Evolutionary conservation across 768 basidiomycete genomes (phyloP).

Genomic region (Cyathus striatus): DNA sequence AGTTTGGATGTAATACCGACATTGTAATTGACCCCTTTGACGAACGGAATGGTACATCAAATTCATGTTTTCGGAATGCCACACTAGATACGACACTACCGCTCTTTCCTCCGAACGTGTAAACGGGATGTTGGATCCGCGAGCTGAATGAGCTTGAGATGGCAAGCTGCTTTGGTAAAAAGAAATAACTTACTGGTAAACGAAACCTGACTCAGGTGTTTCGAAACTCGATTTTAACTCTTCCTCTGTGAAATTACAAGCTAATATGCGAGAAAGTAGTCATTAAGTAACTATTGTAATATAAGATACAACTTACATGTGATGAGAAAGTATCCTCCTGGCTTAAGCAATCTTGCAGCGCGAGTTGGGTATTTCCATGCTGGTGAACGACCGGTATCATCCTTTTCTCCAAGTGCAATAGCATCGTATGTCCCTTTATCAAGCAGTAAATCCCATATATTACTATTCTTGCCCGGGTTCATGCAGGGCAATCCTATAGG

Average conservation of each 20-base stretch:
- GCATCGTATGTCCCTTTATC: conserved; percentile 93
- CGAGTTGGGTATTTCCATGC: conserved; percentile 56
- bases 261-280: conserved; percentile 25
- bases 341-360: conserved; percentile 50
- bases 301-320: conserved; percentile 55
- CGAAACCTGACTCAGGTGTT: conserved; percentile 39
- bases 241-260: conserved; percentile 83
- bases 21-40: conserved; percentile 3
- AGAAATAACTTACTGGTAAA: conserved; percentile 53
- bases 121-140: conserved; percentile 65
- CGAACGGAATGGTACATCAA: too few relatives aligned
- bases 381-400: conserved; percentile 46
- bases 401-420: conserved; percentile 66
- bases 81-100: conserved; percentile 69
- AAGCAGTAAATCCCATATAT: conserved; percentile 66
- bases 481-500: conserved; percentile 29
- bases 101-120: conserved; percentile 72
- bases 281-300: neutral
- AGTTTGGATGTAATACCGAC: conserved; percentile 51
- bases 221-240: conserved; percentile 58
- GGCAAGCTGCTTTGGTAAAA: neutral
- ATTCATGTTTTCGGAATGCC: conserved; percentile 49
- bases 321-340: conserved; percentile 69
- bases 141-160: conserved; percentile 39
- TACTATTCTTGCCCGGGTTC: conserved; percentile 13